Conservation (phyloP, 176 grass and related monocot genomes). For the Oropetium thomaeum region DNA sequence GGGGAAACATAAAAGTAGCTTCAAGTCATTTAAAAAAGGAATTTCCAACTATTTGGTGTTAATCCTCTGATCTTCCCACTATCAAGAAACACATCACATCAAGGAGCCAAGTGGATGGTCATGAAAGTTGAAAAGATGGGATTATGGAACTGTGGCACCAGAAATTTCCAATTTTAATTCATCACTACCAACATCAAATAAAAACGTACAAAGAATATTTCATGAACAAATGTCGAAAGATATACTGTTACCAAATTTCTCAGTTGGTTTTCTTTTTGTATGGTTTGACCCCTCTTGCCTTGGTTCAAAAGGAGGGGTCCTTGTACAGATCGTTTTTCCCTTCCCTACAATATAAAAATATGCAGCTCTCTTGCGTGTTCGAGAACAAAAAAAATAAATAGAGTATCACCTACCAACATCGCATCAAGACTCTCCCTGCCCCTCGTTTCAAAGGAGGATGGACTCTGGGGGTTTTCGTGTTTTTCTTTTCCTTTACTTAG, state of each 20-base stretch:
- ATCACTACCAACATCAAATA: conserved; percentile 7
- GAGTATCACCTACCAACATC: background rate
- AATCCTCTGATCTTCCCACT: conserved; percentile 15
- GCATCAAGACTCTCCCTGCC: too few relatives aligned
- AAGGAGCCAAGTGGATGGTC: background rate
- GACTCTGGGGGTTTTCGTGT: too few relatives aligned
- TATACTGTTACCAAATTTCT: background rate
- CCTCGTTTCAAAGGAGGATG: too few relatives aligned
- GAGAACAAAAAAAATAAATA: too few relatives aligned
- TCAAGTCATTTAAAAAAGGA: background rate
- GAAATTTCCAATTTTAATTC: conserved; percentile 2
- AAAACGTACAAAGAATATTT: background rate
- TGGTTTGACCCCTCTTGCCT: too few relatives aligned
- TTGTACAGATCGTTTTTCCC: too few relatives aligned
- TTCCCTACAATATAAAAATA: too few relatives aligned
- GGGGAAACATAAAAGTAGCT: background rate
- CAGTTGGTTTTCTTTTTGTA: too few relatives aligned
- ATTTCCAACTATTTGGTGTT: background rate
- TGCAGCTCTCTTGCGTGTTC: too few relatives aligned
- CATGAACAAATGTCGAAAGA: background rate
- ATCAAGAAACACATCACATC: conserved; percentile 16
- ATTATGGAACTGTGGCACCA: background rate
- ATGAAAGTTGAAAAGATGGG: conserved; percentile 11
- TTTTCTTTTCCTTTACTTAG: too few relatives aligned
- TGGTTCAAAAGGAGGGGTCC: too few relatives aligned